phyloP scores from a whole-genome alignment of 1,284 basidiomycete genomes.

The Butyriboletus appendiculatus region DNA sequence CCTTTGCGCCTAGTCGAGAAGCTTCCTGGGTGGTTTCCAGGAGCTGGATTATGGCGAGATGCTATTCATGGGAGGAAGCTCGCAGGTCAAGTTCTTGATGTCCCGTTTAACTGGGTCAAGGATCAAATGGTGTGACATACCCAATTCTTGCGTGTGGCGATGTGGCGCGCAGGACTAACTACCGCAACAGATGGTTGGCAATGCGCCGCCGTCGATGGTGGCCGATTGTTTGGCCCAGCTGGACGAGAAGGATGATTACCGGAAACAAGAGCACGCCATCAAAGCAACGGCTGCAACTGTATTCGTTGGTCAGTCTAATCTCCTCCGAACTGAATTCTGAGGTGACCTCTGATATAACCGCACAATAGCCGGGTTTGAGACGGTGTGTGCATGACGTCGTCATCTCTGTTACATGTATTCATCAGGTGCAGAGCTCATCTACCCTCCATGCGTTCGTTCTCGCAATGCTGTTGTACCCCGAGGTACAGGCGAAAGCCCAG shows the following conservation, averaged over 20 bases:
- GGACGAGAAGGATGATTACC: slow-evolving; percentile 14
- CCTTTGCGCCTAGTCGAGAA: slow-evolving; percentile 37
- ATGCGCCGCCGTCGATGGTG: slow-evolving; percentile 24
- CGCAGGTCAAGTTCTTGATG: slow-evolving; percentile 19
- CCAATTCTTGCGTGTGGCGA: background rate
- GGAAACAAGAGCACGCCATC: slow-evolving; percentile 24
- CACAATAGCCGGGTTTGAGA: slow-evolving; percentile 29
- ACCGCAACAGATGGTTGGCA: slow-evolving; percentile 13
- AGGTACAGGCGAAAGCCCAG: slow-evolving; percentile 36
- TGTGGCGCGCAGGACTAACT: background rate
- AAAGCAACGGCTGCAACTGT: slow-evolving; percentile 24
- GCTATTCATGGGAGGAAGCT: slow-evolving; percentile 21
- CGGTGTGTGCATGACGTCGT: slow-evolving; percentile 16
- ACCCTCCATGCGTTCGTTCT: slow-evolving; percentile 33
- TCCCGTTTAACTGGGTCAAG: slow-evolving; percentile 26
- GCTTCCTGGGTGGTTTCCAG: slow-evolving; percentile 45
- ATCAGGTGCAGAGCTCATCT: slow-evolving; percentile 25
- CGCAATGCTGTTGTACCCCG: slow-evolving; percentile 41
- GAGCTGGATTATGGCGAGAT: slow-evolving; percentile 38
- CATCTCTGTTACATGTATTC: background rate
- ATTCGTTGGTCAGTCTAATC: slow-evolving; percentile 21
- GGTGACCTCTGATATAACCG: background rate
- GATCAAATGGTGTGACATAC: slow-evolving; percentile 17
- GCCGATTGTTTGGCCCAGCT: slow-evolving; percentile 24
- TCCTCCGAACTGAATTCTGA: background rate